A percentile compares a stretch with the other conserved stretches of the same genome.
phyloP scores from a whole-genome alignment of 2,329 filamentous ascomycete genomes.

The Zasmidium cellare region DNA sequence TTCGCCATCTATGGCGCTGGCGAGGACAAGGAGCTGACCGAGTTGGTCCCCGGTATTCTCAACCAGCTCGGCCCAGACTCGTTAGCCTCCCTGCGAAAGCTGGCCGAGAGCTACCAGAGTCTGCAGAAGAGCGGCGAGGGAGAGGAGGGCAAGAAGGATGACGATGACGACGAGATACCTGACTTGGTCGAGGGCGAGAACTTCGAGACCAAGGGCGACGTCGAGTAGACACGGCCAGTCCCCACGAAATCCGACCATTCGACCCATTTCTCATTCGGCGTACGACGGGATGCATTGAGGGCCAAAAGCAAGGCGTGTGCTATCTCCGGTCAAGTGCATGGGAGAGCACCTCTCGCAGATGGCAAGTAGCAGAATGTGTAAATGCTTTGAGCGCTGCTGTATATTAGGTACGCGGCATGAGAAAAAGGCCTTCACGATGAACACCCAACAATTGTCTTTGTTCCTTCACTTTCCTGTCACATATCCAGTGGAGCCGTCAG shows the following conservation, averaged over 20 bases:
- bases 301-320: constrained; percentile 7
- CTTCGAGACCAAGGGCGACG: constrained; percentile 86
- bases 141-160: constrained; percentile 62
- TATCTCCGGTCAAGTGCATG: background rate
- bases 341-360: constrained; percentile 7
- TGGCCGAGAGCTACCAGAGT: constrained; percentile 99
- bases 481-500: background rate
- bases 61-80: constrained; percentile 99
- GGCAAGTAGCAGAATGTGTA: constrained; percentile 11
- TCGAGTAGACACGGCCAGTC: constrained; percentile 63
- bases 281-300: constrained; percentile 3
- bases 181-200: constrained; percentile 95
- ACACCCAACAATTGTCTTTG: background rate
- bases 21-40: constrained; percentile 99
- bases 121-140: constrained; percentile 91
- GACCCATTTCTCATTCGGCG: constrained; percentile 7
- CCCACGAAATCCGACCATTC: background rate
- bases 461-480: background rate
- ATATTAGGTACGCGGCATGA: constrained; percentile 23
- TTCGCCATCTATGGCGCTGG: constrained; percentile 99
- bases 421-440: constrained; percentile 13
- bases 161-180: constrained; percentile 89
- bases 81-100: constrained; percentile 93
- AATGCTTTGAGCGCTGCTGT: constrained; percentile 23
- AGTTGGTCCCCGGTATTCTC: constrained; percentile 97